phyloP scores from a whole-genome alignment of 495 filamentous ascomycete genomes.

The Xylaria grammica region DNA sequence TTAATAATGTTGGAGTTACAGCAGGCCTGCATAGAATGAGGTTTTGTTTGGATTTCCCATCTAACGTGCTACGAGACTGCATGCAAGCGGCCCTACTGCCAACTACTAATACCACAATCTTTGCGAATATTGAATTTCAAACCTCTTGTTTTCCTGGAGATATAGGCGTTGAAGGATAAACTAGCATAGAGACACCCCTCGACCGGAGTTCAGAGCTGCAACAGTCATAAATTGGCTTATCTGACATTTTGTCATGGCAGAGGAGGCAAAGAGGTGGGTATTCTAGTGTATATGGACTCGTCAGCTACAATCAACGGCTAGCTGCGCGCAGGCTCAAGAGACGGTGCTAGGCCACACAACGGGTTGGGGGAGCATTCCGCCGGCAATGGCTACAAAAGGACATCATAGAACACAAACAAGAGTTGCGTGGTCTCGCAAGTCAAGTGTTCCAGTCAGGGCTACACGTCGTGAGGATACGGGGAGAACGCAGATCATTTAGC shows the following conservation, averaged over 20 bases:
- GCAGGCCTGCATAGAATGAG: slow-evolving; percentile 19
- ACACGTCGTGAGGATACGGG: slow-evolving; percentile 3
- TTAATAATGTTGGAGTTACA: slow-evolving; percentile 12
- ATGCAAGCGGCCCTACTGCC: slow-evolving; percentile 16
- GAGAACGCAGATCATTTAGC: slow-evolving; percentile 11
- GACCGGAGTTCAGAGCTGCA: slow-evolving; percentile 39
- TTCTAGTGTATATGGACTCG: slow-evolving; percentile 30
- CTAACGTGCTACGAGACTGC: slow-evolving; percentile 26
- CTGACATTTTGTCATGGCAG: slow-evolving; percentile 30
- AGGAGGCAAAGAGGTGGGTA: not conserved
- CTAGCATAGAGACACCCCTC: slow-evolving; percentile 41
- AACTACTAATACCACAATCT: slow-evolving; percentile 34
- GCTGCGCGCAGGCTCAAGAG: slow-evolving; percentile 22
- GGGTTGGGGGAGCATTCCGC: slow-evolving; percentile 23
- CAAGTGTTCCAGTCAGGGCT: not conserved
- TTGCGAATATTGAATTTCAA: slow-evolving; percentile 33
- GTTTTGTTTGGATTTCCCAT: slow-evolving; percentile 21
- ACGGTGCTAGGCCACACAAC: slow-evolving; percentile 19
- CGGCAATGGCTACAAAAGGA: not conserved
- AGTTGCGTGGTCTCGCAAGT: slow-evolving; percentile 3
- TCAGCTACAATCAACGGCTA: slow-evolving; percentile 25
- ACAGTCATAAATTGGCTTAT: slow-evolving; percentile 35
- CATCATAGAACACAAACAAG: not conserved
- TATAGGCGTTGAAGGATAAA: slow-evolving; percentile 42
- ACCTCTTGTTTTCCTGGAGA: slow-evolving; percentile 37